Evolutionary conservation across 768 basidiomycete species (phyloP), one percentile per base, ranked within the genome.

Genomic region (Suillus occidentalis): DNA sequence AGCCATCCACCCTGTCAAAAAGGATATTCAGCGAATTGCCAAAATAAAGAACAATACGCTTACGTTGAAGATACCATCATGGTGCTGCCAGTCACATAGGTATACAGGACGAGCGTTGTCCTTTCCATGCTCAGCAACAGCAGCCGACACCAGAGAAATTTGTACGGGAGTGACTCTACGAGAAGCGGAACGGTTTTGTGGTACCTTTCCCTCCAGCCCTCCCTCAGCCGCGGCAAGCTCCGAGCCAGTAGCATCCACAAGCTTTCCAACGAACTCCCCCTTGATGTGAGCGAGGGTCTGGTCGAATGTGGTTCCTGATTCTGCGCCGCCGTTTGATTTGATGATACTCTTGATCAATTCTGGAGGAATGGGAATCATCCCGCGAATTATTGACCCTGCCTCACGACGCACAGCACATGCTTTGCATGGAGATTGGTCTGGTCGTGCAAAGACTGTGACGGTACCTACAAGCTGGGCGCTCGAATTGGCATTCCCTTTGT

Each of bases 291-390:
- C 62, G n/a, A 65, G n/a, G 0, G 68, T 71, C 13, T 31, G 43
- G 4, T 65, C 67, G 59, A 73, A 56, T n/a, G 69, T 37, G 55
- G 59, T 42, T 58, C 39, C 25, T n/a, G 59, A n/a, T 1, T 37
- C 18, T 5, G 59, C 61, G 14, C 62, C 42, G 36, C 55, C 63
- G 39, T 59, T 67, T 18, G 64, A 56, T 14, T 69, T 65, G 25
- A 74, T 61, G 62, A 74, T 66, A 0, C 71, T 68, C 40, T 72
- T 62, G 61, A 76, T 63, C 57, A 76, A 5, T 36, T 62, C 18
- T 39, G 65, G n/a, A 3, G 72, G 68, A 18, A 74, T 66, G 50
- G 66, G 63, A 61, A 75, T 76, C 25, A 75, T 63, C 6, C 75
- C 73, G 34, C 68, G 69, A 37, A 76, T 40, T 3, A 75, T 7